Evolutionary conservation across 2,329 filamentous ascomycete species (phyloP).

Genomic region (Alternaria gansuensis): DNA sequence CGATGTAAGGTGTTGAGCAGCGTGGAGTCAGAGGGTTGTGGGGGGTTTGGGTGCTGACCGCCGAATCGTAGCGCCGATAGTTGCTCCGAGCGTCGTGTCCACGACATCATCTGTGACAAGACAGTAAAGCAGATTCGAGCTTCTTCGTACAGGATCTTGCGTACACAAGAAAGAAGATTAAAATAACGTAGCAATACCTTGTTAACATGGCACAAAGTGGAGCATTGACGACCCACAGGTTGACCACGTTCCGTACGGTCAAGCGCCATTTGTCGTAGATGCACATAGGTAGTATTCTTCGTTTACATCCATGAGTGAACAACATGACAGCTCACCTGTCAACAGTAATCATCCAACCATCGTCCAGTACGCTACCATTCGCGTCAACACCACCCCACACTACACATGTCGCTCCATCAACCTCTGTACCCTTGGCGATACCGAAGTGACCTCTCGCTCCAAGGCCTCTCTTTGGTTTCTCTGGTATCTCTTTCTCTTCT

Average conservation of each 20-base stretch:
- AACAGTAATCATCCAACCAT: constrained; percentile 57
- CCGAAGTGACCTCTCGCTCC: constrained; percentile 55
- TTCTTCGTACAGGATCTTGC: not conserved
- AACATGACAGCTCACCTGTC: constrained; percentile 36
- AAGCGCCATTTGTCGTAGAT: constrained; percentile 8
- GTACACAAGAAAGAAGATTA: not conserved
- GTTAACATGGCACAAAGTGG: not conserved
- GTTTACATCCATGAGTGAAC: not conserved
- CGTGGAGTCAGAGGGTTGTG: not conserved
- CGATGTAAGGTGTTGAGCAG: constrained; percentile 14
- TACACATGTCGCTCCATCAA: constrained; percentile 59
- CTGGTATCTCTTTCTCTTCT: constrained; percentile 55
- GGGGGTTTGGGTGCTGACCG: not conserved
- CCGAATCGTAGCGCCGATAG: not conserved
- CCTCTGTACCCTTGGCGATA: constrained; percentile 53
- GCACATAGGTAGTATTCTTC: not conserved
- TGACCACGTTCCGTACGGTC: not conserved
- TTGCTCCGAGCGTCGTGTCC: constrained; percentile 4
- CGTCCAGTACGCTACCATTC: constrained; percentile 52
- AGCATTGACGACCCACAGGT: not conserved
- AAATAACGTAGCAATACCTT: not conserved
- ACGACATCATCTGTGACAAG: not conserved
- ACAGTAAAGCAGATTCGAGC: not conserved
- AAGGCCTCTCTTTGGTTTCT: constrained; percentile 52
- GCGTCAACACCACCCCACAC: constrained; percentile 64